These are phyloP conservation scores for Neoboletus magnificus DNA, from an alignment of 768 basidiomycete genomes.

Conservation along the genomic window DNA sequence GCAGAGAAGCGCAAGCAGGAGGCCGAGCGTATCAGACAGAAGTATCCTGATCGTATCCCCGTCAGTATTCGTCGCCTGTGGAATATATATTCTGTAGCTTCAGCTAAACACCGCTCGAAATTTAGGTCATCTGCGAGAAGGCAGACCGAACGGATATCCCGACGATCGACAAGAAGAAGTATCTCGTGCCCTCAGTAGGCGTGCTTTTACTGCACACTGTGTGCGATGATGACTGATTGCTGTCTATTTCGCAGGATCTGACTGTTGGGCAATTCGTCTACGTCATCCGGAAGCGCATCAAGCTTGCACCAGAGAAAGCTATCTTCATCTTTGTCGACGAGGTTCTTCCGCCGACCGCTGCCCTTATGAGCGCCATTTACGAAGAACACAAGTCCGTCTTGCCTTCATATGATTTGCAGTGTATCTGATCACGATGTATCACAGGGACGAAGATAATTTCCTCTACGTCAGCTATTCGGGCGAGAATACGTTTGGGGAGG, in stretches of 20 bases:
- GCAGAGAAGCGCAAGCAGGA: constrained; percentile 99
- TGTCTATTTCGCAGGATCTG: constrained; percentile 59
- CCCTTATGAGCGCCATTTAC: constrained; percentile 97
- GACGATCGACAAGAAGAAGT: constrained; percentile 99
- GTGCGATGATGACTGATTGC: constrained; percentile 28
- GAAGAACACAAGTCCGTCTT: constrained; percentile 95
- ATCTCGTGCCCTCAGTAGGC: constrained; percentile 92
- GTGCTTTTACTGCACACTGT: not conserved
- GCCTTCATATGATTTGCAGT: not conserved
- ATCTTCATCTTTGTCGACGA: constrained; percentile 99
- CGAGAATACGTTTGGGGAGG: constrained; percentile 88
- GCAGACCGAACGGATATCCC: constrained; percentile 98
- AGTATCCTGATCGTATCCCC: constrained; percentile 98
- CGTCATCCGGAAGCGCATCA: constrained; percentile 99
- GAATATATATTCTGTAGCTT: constrained; percentile 6
- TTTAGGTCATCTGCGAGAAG: constrained; percentile 98
- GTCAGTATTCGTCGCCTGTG: constrained; percentile 44
- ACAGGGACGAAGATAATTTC: constrained; percentile 98
- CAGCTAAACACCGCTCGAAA: constrained; percentile 5
- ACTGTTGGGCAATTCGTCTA: constrained; percentile 99
- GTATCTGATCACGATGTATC: constrained; percentile 25
- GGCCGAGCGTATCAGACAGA: constrained; percentile 96
- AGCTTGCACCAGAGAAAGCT: constrained; percentile 98
- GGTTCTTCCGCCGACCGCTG: constrained; percentile 95
- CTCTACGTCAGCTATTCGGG: constrained; percentile 98